Base-by-base conservation (phyloP, 2,329 filamentous ascomycete species). In the Blumeria graminis region DNA sequence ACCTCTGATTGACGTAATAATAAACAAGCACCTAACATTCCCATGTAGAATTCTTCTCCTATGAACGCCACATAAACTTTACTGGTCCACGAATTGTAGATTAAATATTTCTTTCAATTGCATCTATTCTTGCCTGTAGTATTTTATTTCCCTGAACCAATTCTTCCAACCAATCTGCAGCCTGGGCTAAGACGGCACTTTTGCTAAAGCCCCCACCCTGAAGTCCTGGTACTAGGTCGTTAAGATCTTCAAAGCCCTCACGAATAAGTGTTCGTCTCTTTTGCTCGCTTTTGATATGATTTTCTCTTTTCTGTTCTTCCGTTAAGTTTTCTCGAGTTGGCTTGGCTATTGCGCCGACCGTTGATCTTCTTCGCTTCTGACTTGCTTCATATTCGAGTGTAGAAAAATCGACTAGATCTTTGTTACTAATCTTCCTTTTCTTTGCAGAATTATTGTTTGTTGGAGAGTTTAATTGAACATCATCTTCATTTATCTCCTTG, bases 241-340 rank as follows among this genome's bases (percentile, higher is more conserved):
- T 78, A n/a, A 94, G 70, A 57, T 90, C 84, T 46, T 88, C 83
- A 62, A 90, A 94, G 0, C 86, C 86, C 61, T 84, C 77, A 65
- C 87, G 84, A 63, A 85, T 85, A 48, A 88, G 72, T 32, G 86
- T 86, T 52, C 87, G 76, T 36, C 88, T 77, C 68, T 92, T 93
- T 69, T 94, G 86, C 66, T 93, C 87, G 55, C 86, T 92, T 55
- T 81, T 75, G 61, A 94, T 92, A 65, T 93, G 86, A 62, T 94
- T 94, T 63, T 81, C 82, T 50, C 86, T 75, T 68, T 90, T 92
- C 68, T 92, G 84, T 58, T 84, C 81, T 61, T 90, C 84, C 0
- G 80, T 78, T 3, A 92, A 67, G 60, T 82, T 82, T 63, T 82
- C 76, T 32, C 83, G 70, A 2, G 72, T 65, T 1, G 70, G 57